Conservation (phyloP, 306 rosid species). For the Castanea mollissima region DNA sequence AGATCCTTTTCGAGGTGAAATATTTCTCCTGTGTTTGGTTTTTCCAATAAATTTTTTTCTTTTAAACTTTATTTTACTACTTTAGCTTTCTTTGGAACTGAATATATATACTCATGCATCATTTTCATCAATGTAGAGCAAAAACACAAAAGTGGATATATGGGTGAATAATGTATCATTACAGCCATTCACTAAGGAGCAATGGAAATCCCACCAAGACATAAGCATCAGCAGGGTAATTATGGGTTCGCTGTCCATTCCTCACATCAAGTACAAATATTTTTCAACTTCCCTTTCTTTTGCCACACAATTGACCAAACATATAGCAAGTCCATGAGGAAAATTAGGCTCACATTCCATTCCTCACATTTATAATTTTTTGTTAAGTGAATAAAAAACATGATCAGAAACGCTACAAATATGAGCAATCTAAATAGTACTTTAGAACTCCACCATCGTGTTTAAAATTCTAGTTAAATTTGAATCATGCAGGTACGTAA, state of each 20-base stretch:
- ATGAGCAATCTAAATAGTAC: not conserved
- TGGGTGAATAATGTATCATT: constrained; percentile 66
- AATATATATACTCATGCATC: not conserved
- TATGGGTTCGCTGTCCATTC: too few species aligned
- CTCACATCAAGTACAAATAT: too few species aligned
- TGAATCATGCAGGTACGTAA: constrained; percentile 52
- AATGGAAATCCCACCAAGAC: constrained; percentile 73
- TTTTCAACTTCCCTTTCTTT: too few species aligned
- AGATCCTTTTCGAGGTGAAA: constrained; percentile 61
- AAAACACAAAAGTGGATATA: constrained; percentile 46
- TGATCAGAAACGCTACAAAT: not conserved
- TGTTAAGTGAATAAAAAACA: not conserved
- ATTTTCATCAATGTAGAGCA: constrained; percentile 31
- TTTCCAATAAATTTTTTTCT: not conserved
- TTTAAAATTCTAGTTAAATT: not conserved
- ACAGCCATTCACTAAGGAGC: constrained; percentile 59
- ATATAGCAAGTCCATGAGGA: too few species aligned
- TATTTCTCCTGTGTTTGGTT: not conserved
- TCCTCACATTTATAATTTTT: too few species aligned
- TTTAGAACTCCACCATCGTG: not conserved
- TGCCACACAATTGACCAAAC: too few species aligned
- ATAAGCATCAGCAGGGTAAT: constrained; percentile 51
- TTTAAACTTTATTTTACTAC: not conserved
- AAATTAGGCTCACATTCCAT: too few species aligned
- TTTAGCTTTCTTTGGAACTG: not conserved